Evolutionary conservation across 2,329 filamentous ascomycete species (phyloP).

Genomic region (Monilinia fructicola): DNA sequence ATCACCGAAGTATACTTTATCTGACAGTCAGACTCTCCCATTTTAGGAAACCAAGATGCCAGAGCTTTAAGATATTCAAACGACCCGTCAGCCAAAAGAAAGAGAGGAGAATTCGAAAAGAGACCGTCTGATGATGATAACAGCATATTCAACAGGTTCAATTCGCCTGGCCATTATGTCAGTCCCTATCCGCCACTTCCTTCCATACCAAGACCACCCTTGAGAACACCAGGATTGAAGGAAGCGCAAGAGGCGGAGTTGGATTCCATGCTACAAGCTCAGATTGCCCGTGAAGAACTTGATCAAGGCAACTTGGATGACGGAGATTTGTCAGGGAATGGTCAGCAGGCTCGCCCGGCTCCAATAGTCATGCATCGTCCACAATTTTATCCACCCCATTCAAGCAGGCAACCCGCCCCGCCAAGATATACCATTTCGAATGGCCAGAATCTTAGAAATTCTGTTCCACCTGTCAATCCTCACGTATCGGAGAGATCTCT

Average conservation of each 20-base stretch:
- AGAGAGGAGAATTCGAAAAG: slow-evolving; percentile 16
- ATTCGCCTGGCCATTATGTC: slow-evolving; percentile 22
- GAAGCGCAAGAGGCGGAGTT: slow-evolving; percentile 24
- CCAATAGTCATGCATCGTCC: slow-evolving; percentile 16
- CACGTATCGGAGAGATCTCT: slow-evolving; percentile 11
- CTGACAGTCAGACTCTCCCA: background rate
- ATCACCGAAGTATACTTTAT: background rate
- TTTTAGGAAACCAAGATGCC: slow-evolving; percentile 32
- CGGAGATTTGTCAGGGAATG: slow-evolving; percentile 8
- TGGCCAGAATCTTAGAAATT: background rate
- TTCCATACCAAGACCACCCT: slow-evolving; percentile 20
- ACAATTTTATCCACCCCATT: slow-evolving; percentile 15
- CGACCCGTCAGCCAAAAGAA: slow-evolving; percentile 21
- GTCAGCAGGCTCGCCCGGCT: background rate
- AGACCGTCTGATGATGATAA: background rate
- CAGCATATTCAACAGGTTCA: slow-evolving; percentile 18
- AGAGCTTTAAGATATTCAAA: slow-evolving; percentile 30
- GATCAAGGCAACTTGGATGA: slow-evolving; percentile 19
- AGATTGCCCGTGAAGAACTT: slow-evolving; percentile 29
- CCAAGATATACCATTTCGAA: slow-evolving; percentile 2
- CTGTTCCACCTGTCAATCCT: background rate
- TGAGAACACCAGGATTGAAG: slow-evolving; percentile 6
- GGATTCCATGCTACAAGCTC: slow-evolving; percentile 30
- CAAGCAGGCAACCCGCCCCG: background rate
- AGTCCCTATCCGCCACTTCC: slow-evolving; percentile 25